A percentile compares a stretch with the other conserved stretches of the same genome.
Evolutionary conservation across 2,329 filamentous ascomycete genomes (phyloP).

Genomic region (Knufia fluminis): DNA sequence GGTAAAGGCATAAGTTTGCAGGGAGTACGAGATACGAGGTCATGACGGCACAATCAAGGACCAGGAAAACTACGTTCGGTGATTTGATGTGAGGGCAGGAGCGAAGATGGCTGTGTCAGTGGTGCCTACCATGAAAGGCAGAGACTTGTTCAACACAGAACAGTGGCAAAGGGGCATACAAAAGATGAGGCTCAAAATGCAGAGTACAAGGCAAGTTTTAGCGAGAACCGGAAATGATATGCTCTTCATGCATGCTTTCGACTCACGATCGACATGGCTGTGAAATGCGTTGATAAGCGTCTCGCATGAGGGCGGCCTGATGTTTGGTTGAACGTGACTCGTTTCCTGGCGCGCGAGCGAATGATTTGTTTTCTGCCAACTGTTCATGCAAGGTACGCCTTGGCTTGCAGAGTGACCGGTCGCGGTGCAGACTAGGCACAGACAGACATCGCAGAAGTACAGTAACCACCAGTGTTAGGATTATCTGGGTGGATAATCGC

Average conservation of each 20-base stretch:
- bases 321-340: neutral
- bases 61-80: no score
- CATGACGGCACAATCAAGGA: no score
- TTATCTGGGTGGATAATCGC: neutral
- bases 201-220: neutral
- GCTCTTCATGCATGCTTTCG: neutral
- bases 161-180: neutral
- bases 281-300: neutral
- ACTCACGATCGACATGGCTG: neutral
- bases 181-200: slow-evolving; percentile 7
- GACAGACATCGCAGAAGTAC: no score
- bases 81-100: no score
- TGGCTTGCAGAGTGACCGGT: neutral
- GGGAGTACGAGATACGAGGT: no score
- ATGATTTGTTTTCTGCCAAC: neutral
- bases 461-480: no score
- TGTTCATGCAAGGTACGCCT: neutral
- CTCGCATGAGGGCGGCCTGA: neutral
- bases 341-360: neutral
- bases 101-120: no score
- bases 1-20: no score
- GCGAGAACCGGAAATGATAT: neutral
- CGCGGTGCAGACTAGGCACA: no score
- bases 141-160: neutral
- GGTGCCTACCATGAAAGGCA: neutral